Conservation (phyloP, 1,284 basidiomycete species). For the Mycena sp. region DNA sequence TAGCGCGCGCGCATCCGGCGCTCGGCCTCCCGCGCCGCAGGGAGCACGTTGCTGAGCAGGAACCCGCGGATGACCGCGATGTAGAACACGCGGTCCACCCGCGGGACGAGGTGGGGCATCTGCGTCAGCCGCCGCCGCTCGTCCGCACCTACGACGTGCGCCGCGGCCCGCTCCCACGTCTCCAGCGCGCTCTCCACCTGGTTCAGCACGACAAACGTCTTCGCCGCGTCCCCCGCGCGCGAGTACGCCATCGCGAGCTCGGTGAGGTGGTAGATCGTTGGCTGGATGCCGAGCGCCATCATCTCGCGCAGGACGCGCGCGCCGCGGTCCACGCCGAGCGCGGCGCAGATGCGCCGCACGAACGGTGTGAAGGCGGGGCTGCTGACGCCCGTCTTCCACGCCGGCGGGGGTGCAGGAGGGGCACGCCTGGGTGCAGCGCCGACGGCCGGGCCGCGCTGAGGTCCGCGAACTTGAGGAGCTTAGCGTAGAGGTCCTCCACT, state of each 20-base stretch:
- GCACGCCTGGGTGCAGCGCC: constrained; percentile 11
- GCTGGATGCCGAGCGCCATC: constrained; percentile 43
- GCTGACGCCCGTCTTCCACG: constrained; percentile 30
- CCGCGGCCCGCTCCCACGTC: not conserved
- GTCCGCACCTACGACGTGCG: not conserved
- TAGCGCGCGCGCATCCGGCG: constrained; percentile 18
- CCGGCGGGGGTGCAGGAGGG: constrained; percentile 20
- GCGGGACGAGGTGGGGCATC: not conserved
- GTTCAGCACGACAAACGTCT: constrained; percentile 44
- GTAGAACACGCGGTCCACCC: constrained; percentile 27
- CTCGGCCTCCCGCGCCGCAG: constrained; percentile 24
- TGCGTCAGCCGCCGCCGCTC: not conserved
- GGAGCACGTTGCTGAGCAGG: constrained; percentile 21
- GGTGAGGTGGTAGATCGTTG: constrained; percentile 50
- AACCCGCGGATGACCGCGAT: constrained; percentile 26
- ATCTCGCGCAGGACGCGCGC: constrained; percentile 49
- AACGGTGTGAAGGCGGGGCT: constrained; percentile 50
- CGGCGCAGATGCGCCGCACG: constrained; percentile 42
- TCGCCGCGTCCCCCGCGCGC: constrained; percentile 35
- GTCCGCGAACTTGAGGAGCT: constrained; percentile 26
- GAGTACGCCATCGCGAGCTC: constrained; percentile 50
- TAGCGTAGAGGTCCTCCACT: constrained; percentile 28
- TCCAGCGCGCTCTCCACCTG: constrained; percentile 39
- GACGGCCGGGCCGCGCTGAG: not conserved
- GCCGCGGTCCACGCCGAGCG: constrained; percentile 34